Base-by-base conservation (phyloP, 495 filamentous ascomycete species). In the Neurospora africana region DNA sequence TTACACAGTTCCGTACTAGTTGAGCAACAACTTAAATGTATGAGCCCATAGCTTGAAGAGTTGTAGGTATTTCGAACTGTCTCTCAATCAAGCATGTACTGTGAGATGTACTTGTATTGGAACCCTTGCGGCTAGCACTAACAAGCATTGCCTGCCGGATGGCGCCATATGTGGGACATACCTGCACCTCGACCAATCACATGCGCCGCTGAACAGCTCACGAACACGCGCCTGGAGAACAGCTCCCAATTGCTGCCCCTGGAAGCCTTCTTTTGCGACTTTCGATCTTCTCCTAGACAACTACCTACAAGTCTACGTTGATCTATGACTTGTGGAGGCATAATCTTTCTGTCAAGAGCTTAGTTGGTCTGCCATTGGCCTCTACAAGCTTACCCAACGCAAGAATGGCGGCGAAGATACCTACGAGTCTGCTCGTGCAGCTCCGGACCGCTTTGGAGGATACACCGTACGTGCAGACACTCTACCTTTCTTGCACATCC, bases 371-470 rank as follows among this genome's bases (percentile, higher is more conserved):
- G 27, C 3, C 53, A 0, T 65, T 10, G 53, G 53, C 53, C 53
- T 65, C 53, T 61, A 30, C 2, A 27, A 30, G 53, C 53, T 65
- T 27, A 9, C 23, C 19, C 35, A 33, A 71, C 7, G 39, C 73
- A 44, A 75, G n/a, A 72, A 68, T 72, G 71, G 37, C 70, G 41
- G 39, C 70, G 65, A 71, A 77, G 39, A 67, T 53, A 15, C 70
- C 43, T 0, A 39, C 36, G 33, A 73, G 70, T 39, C 30, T 78
- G 71, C 69, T 76, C 6, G 65, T 72, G 70, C 76, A 76, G 74
- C 76, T 79, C 30, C 74, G 71, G 17, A 21, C 67, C 21, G 75
- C 72, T 6, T 11, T 74, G 3, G 69, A 75, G 40, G 69, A 77
- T 30, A 68, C 58, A 8, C 17, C 41, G 75, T 74, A 67, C 69